Percentiles rank a stretch among this genome's conserved stretches.
These are phyloP conservation scores for Lactarius evosmus DNA, from an alignment of 768 basidiomycete species.

Conservation along the genomic window DNA sequence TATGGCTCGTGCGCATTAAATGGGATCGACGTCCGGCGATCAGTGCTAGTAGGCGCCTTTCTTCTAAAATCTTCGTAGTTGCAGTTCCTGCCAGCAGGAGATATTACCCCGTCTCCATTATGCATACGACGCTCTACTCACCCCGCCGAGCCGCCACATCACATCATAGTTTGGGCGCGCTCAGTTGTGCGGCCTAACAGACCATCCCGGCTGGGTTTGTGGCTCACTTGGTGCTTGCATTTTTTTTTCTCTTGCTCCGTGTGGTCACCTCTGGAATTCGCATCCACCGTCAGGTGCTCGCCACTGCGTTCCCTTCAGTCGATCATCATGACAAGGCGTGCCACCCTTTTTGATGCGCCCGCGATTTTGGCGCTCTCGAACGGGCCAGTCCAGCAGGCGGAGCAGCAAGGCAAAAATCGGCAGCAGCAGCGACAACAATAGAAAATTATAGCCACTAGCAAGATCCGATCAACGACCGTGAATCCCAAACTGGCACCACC, in stretches of 20 bases:
- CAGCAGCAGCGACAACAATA: neutral
- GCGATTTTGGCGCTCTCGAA: neutral
- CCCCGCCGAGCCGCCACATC: neutral
- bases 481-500: neutral
- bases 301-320: neutral
- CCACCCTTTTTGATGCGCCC: neutral
- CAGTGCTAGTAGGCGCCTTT: neutral
- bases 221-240: neutral
- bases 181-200: neutral
- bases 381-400: neutral
- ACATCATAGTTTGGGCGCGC: neutral
- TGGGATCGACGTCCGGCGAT: neutral
- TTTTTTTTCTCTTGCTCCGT: neutral
- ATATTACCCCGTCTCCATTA: neutral
- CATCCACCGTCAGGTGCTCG: neutral
- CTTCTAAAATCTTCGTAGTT: neutral
- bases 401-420: neutral
- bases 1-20: neutral
- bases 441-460: neutral
- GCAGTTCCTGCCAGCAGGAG: neutral
- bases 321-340: neutral
- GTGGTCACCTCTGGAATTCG: neutral
- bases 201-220: neutral
- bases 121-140: neutral
- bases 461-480: neutral